Evolutionary conservation across 2,329 filamentous ascomycete species (phyloP).

Genomic region (Zymoseptoria crescenta): DNA sequence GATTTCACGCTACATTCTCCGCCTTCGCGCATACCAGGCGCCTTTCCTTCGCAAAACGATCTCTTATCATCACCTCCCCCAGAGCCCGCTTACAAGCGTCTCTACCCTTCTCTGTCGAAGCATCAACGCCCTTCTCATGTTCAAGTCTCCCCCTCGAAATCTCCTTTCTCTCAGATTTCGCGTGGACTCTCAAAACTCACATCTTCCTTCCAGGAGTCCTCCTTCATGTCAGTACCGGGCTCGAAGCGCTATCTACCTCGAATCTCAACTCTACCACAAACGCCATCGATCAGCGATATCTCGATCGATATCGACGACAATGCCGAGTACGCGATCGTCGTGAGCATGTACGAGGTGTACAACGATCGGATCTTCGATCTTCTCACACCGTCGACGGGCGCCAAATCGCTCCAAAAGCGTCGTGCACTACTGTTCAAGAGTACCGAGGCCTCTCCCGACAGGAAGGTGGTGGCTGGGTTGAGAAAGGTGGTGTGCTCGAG

Average conservation of each 20-base stretch:
- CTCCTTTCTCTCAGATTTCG: conserved; percentile 12
- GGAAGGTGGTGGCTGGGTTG: conserved; percentile 89
- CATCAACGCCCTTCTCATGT: conserved; percentile 12
- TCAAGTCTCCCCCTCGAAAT: conserved; percentile 13
- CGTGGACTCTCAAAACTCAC: conserved; percentile 25
- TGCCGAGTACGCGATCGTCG: conserved; percentile 75
- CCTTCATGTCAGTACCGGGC: conserved; percentile 32
- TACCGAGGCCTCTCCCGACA: conserved; percentile 77
- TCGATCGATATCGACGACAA: conserved; percentile 57
- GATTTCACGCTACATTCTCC: conserved; percentile 15
- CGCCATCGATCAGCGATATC: conserved; percentile 66
- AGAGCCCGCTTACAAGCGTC: conserved; percentile 18
- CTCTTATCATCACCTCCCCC: conserved; percentile 9
- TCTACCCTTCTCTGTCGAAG: conserved; percentile 25
- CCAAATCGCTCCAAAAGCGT: conserved; percentile 48
- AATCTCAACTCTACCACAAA: conserved; percentile 62
- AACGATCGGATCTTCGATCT: conserved; percentile 97
- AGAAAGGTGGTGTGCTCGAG: conserved; percentile 80
- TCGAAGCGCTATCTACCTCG: conserved; percentile 54
- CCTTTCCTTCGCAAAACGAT: conserved; percentile 21
- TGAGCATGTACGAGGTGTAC: conserved; percentile 99
- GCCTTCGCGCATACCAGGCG: conserved; percentile 17
- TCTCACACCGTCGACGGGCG: conserved; percentile 55
- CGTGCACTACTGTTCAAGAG: conserved; percentile 83
- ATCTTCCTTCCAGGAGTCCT: conserved; percentile 26